phyloP scores from a whole-genome alignment of 2,329 filamentous ascomycete genomes.

The Lasiodiplodia citricola region DNA sequence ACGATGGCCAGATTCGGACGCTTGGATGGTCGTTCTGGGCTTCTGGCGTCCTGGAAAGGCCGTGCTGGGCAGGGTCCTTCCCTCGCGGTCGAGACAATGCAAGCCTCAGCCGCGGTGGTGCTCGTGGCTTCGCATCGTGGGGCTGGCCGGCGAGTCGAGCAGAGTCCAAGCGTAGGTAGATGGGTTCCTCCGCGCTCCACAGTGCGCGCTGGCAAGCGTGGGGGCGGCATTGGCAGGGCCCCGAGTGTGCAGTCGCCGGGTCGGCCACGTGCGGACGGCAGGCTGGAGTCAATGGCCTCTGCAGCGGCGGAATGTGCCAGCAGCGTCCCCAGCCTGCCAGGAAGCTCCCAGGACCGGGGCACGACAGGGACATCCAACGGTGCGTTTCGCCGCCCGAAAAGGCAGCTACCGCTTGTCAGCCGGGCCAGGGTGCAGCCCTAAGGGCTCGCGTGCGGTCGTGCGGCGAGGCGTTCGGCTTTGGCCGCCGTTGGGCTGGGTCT shows the following conservation, averaged over 20 bases:
- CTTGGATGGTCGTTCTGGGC: constrained; percentile 7
- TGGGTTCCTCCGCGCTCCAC: background rate
- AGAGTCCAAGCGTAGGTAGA: constrained; percentile 8
- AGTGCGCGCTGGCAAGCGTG: background rate
- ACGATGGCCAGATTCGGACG: constrained; percentile 14
- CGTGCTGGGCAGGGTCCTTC: constrained; percentile 5
- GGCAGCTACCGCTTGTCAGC: constrained; percentile 6
- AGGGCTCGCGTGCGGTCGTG: background rate
- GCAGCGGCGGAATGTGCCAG: constrained; percentile 2
- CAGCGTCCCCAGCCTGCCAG: background rate
- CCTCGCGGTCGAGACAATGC: constrained; percentile 1
- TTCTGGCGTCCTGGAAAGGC: background rate
- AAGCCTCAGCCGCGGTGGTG: constrained; percentile 2
- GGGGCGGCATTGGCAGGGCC: background rate
- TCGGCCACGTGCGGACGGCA: constrained; percentile 9
- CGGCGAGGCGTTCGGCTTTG: background rate
- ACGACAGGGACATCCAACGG: background rate
- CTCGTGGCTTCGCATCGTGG: background rate
- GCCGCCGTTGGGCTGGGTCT: background rate
- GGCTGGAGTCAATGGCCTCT: background rate
- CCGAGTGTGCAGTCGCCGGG: background rate
- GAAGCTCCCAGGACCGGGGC: background rate
- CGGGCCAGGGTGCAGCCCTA: constrained; percentile 1
- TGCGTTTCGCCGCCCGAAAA: background rate
- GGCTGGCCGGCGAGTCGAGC: constrained; percentile 1